These are phyloP conservation scores for Drechslerella coelobrocha DNA, from an alignment of 2,329 filamentous ascomycete species.

Conservation along the genomic window DNA sequence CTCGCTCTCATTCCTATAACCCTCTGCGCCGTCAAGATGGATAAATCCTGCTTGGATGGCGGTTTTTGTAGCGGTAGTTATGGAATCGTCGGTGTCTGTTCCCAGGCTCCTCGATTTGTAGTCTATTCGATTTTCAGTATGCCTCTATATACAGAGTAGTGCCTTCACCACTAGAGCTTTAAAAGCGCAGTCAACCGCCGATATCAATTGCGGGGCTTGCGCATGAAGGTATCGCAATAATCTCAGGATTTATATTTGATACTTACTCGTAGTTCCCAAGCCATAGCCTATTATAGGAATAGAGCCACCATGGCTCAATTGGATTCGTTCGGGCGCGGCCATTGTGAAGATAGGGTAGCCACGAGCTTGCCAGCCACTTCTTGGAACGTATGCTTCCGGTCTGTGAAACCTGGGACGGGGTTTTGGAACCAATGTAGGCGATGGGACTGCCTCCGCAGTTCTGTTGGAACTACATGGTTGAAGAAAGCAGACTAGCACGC, in stretches of 20 bases:
- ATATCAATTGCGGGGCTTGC: too few relatives aligned
- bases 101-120: slow-evolving; percentile 62
- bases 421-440: too few relatives aligned
- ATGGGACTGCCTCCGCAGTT: too few relatives aligned
- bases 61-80: slow-evolving; percentile 64
- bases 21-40: slow-evolving; percentile 78
- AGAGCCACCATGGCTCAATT: slow-evolving; percentile 21
- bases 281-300: slow-evolving; percentile 39
- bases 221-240: too few relatives aligned
- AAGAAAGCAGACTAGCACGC: too few relatives aligned
- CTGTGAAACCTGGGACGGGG: too few relatives aligned
- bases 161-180: too few relatives aligned
- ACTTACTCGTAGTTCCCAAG: slow-evolving; percentile 43
- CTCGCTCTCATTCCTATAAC: slow-evolving; percentile 71
- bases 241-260: neutral
- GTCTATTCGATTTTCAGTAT: slow-evolving; percentile 14
- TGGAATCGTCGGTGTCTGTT: slow-evolving; percentile 56
- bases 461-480: too few relatives aligned
- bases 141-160: neutral
- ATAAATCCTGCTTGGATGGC: slow-evolving; percentile 74
- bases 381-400: too few relatives aligned
- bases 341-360: neutral
- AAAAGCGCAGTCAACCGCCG: too few relatives aligned
- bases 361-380: too few relatives aligned
- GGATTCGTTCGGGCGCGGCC: neutral